Conservation (phyloP, 305 asterid species). For the Fraxinus sp. region DNA sequence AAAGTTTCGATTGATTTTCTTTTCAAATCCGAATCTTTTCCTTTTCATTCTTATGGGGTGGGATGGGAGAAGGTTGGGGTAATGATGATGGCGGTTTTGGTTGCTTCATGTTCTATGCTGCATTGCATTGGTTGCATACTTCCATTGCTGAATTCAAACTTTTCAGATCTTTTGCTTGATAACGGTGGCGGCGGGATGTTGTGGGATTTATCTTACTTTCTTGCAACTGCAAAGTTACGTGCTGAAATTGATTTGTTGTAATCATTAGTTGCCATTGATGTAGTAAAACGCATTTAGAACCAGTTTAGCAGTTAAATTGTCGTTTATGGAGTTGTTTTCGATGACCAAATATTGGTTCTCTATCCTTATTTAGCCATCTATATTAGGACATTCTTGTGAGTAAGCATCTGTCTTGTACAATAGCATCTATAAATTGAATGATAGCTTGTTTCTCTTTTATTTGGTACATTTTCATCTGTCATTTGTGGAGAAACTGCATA, state of each 20-base stretch:
- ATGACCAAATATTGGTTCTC: slow-evolving; percentile 12
- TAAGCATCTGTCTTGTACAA: not conserved
- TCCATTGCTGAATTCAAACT: not conserved
- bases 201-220: not conserved
- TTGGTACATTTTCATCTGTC: slow-evolving; percentile 14
- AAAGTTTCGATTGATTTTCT: not conserved
- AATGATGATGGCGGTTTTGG: not conserved
- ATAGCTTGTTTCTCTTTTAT: not conserved
- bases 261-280: not conserved
- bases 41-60: not conserved
- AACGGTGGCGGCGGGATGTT: not conserved
- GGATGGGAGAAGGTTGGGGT: not conserved
- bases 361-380: not conserved
- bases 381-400: not conserved
- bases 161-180: not conserved
- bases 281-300: not conserved
- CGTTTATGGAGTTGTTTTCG: slow-evolving; percentile 8
- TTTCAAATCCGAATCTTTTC: slow-evolving; percentile 12
- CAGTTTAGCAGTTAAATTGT: not conserved
- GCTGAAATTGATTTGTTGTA: not conserved
- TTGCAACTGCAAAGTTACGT: slow-evolving; percentile 7
- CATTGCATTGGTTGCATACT: no score
- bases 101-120: not conserved
- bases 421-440: not conserved
- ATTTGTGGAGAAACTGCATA: slow-evolving; percentile 9